Conservation (phyloP, 2,329 filamentous ascomycete species). For the Aspergillus texensis region DNA sequence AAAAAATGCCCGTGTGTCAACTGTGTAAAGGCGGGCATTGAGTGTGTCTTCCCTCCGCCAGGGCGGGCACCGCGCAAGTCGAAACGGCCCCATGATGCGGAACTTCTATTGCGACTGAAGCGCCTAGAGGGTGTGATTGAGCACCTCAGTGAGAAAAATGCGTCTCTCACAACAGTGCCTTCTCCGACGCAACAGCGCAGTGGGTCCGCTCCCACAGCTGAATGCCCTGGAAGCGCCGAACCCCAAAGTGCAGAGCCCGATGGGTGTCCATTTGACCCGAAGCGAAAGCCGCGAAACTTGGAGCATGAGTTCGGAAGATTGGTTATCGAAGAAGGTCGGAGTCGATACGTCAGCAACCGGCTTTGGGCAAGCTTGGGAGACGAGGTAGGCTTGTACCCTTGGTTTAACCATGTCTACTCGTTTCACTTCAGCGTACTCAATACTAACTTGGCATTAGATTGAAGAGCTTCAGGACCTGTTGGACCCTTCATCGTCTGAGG, state of each 20-base stretch:
- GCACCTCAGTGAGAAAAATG: conserved; percentile 54
- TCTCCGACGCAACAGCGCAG: conserved; percentile 15
- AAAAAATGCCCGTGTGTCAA: conserved; percentile 53
- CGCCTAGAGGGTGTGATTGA: conserved; percentile 65
- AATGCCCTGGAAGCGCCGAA: conserved; percentile 1
- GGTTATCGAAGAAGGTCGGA: conserved; percentile 62
- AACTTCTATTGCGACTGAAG: conserved; percentile 60
- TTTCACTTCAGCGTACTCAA: background rate
- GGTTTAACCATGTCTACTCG: background rate
- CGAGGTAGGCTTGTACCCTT: conserved; percentile 48
- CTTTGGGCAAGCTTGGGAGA: conserved; percentile 65
- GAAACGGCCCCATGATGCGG: conserved; percentile 61
- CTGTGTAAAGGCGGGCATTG: conserved; percentile 54
- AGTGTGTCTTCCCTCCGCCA: conserved; percentile 65
- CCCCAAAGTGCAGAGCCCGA: conserved; percentile 2
- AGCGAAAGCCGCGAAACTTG: conserved; percentile 26
- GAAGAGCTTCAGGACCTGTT: conserved; percentile 65
- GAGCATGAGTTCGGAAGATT: conserved; percentile 58
- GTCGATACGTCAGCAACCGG: conserved; percentile 63
- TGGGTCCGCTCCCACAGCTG: background rate
- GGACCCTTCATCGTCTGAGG: conserved; percentile 59
- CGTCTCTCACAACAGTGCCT: conserved; percentile 22
- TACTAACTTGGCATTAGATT: conserved; percentile 44
- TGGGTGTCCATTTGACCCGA: conserved; percentile 22
- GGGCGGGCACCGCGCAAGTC: conserved; percentile 62